Percentiles rank a stretch among this genome's conserved stretches.
Evolutionary conservation across 2,329 filamentous ascomycete species (phyloP).

Genomic region (Helicocarpus griseus): DNA sequence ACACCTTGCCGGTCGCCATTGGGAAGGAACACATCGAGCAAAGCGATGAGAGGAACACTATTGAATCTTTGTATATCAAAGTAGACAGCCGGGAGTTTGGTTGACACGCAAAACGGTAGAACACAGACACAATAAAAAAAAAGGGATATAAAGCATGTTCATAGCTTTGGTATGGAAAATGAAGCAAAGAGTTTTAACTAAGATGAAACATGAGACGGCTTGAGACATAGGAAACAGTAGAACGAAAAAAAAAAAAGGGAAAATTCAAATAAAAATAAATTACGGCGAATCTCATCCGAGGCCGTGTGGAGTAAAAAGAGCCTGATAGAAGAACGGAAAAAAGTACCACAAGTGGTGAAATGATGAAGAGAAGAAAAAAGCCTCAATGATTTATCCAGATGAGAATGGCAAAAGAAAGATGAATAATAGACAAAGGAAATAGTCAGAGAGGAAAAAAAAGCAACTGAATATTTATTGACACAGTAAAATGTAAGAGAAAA

Average conservation of each 20-base stretch:
- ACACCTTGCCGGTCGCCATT: too few species aligned
- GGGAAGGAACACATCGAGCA: too few species aligned
- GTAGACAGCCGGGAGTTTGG: neutral
- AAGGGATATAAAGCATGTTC: neutral
- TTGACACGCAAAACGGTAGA: too few species aligned
- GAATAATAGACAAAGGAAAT: conserved; percentile 2
- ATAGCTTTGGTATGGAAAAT: neutral
- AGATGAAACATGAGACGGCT: neutral
- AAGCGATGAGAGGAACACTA: too few species aligned
- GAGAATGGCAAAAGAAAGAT: neutral
- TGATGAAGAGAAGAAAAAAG: neutral
- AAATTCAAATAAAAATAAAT: neutral
- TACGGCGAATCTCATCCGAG: too few species aligned
- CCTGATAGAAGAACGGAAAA: too few species aligned
- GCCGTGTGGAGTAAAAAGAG: too few species aligned
- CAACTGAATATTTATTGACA: conserved; percentile 5
- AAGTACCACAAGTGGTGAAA: too few species aligned
- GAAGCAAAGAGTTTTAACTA: neutral
- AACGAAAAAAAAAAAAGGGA: neutral
- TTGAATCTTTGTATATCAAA: too few species aligned
- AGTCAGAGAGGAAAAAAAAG: conserved; percentile 1
- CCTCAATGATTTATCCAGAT: neutral
- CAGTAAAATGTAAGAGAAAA: neutral
- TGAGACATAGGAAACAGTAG: neutral
- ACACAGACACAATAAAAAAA: neutral